phyloP scores from a whole-genome alignment of 305 asterid genomes.

The Fraxinus dipetala region DNA sequence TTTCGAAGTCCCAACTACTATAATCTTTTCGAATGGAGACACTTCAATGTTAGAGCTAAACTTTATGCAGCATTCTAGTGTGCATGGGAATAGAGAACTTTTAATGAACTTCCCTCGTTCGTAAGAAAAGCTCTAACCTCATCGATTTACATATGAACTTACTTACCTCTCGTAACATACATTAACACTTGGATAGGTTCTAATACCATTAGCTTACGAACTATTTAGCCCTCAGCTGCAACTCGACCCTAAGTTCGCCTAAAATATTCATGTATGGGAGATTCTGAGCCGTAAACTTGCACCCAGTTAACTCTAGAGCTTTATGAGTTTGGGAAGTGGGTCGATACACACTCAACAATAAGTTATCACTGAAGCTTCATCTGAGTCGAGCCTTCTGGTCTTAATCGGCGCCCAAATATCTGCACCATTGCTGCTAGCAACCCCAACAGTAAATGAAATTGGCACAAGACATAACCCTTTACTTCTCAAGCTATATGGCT shows the following conservation, averaged over 20 bases:
- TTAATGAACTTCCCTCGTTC: background rate
- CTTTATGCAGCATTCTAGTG: background rate
- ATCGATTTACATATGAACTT: background rate
- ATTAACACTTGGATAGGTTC: background rate
- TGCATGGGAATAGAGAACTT: background rate
- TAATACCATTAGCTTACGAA: background rate
- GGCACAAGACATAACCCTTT: slow-evolving; percentile 79
- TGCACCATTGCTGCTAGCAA: slow-evolving; percentile 75
- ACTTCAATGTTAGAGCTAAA: background rate
- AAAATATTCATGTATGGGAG: background rate
- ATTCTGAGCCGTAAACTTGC: background rate
- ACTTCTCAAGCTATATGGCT: slow-evolving; percentile 41
- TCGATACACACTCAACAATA: slow-evolving; percentile 14
- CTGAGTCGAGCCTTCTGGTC: slow-evolving; percentile 30
- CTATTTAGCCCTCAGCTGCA: background rate
- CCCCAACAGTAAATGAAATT: slow-evolving; percentile 51
- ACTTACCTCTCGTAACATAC: background rate
- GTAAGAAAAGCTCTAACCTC: background rate
- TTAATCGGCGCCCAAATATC: slow-evolving; percentile 92
- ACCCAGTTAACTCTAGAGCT: background rate
- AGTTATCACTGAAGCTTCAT: slow-evolving; percentile 28
- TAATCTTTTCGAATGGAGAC: background rate
- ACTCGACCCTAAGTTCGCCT: background rate
- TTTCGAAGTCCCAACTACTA: background rate
- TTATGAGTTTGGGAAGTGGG: background rate